phyloP scores from a whole-genome alignment of 306 rosid species.

The Quercus berberidifolia region DNA sequence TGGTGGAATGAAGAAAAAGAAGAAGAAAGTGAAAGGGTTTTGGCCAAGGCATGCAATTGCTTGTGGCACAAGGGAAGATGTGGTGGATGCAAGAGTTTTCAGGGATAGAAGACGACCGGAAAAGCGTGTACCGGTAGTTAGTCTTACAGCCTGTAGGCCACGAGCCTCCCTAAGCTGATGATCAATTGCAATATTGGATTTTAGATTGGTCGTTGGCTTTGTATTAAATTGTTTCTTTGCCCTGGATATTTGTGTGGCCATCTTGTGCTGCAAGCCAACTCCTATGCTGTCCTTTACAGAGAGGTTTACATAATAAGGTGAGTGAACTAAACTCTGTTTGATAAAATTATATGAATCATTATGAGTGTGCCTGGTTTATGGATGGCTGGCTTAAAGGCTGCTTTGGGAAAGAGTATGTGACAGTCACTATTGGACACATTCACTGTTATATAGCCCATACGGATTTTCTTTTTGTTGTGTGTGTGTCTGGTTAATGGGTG shows the following conservation, averaged over 20 bases:
- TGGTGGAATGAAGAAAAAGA: conserved; percentile 22
- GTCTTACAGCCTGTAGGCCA: conserved; percentile 17
- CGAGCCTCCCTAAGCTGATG: conserved; percentile 1
- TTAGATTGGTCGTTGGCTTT: not conserved
- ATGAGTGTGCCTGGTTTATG: not conserved
- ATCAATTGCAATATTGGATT: conserved; percentile 3
- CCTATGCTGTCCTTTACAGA: not conserved
- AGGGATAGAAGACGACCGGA: not conserved
- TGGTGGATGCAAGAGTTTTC: conserved; percentile 25
- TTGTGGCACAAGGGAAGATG: conserved; percentile 59
- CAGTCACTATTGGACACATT: too few relatives aligned
- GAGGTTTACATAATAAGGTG: not conserved
- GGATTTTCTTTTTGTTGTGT: not conserved
- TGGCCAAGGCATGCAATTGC: conserved; percentile 36
- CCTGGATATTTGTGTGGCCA: too few relatives aligned
- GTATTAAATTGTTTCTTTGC: not conserved
- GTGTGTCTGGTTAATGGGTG: not conserved
- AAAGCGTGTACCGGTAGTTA: conserved; percentile 8
- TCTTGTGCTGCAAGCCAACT: too few relatives aligned
- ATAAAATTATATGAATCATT: not conserved
- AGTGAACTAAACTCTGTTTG: not conserved
- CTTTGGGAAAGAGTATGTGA: too few relatives aligned
- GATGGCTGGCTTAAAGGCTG: too few relatives aligned
- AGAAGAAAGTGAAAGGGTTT: conserved; percentile 26
- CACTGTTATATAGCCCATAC: too few relatives aligned